Percentiles rank a stretch among this genome's conserved stretches.
Conservation (phyloP, 2,329 filamentous ascomycete species). For the Exophiala viscosa region DNA sequence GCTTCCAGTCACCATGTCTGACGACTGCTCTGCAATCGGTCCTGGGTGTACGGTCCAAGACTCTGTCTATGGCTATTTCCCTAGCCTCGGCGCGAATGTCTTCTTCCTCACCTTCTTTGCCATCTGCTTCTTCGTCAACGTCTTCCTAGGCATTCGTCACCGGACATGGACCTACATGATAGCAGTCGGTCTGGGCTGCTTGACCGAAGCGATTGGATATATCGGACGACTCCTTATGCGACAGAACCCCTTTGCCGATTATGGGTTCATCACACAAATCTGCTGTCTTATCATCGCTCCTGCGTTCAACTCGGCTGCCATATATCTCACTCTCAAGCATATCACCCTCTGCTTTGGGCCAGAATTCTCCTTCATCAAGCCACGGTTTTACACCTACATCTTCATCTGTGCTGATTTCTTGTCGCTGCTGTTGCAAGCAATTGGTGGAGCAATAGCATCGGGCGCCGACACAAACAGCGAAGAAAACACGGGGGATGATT, state of each 20-base stretch:
- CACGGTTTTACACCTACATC: slow-evolving; percentile 54
- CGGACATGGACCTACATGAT: slow-evolving; percentile 56
- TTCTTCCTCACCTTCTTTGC: slow-evolving; percentile 53
- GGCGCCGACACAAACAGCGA: slow-evolving; percentile 40
- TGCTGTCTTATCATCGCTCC: slow-evolving; percentile 55
- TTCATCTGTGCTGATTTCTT: slow-evolving; percentile 59
- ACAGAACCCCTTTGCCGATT: slow-evolving; percentile 48
- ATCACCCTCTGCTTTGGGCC: slow-evolving; percentile 55
- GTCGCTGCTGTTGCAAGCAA: slow-evolving; percentile 57
- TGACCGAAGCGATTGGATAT: slow-evolving; percentile 56
- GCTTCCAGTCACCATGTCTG: slow-evolving; percentile 7
- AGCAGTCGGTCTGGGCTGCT: slow-evolving; percentile 43
- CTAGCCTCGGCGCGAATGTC: slow-evolving; percentile 49
- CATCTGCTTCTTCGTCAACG: slow-evolving; percentile 46
- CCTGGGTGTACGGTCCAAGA: slow-evolving; percentile 44
- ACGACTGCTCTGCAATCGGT: slow-evolving; percentile 31
- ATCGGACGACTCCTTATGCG: slow-evolving; percentile 52
- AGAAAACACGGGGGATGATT: slow-evolving; percentile 49
- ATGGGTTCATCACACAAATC: slow-evolving; percentile 51
- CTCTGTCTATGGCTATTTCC: slow-evolving; percentile 54
- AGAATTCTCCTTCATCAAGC: slow-evolving; percentile 46
- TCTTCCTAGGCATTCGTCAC: slow-evolving; percentile 48
- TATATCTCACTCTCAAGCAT: slow-evolving; percentile 57
- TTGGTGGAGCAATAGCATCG: slow-evolving; percentile 55
- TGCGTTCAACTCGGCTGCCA: slow-evolving; percentile 53